phyloP scores from a whole-genome alignment of 345 rosid species.

The Brassica incana region DNA sequence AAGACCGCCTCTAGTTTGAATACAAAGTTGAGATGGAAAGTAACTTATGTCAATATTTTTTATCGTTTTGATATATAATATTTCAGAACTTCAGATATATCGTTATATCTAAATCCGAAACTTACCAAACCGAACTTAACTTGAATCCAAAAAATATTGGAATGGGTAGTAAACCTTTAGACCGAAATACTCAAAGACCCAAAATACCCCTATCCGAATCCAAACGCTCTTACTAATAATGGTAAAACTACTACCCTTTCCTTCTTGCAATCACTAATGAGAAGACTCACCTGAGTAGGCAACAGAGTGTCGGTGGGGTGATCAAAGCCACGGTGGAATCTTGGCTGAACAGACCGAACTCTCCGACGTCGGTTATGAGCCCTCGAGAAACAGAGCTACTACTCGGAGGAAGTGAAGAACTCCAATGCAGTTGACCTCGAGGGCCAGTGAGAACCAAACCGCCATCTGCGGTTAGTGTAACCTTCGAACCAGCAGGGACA shows the following conservation, averaged over 20 bases:
- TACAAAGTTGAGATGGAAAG: too few relatives aligned
- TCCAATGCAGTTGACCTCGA: background rate
- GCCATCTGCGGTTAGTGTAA: background rate
- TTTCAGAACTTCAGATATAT: too few relatives aligned
- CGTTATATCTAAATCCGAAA: too few relatives aligned
- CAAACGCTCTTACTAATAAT: background rate
- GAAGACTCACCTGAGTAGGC: slow-evolving; percentile 44
- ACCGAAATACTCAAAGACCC: background rate
- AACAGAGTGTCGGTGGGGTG: slow-evolving; percentile 56
- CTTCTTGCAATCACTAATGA: background rate
- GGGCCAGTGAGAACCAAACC: background rate
- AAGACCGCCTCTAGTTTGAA: too few relatives aligned
- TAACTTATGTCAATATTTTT: too few relatives aligned
- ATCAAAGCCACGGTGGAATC: slow-evolving; percentile 12
- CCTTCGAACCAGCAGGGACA: slow-evolving; percentile 3
- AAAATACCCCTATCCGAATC: background rate
- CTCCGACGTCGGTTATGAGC: slow-evolving; percentile 4
- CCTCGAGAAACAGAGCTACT: background rate
- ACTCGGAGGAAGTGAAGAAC: background rate
- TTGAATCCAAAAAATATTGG: too few relatives aligned
- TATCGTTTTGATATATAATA: too few relatives aligned
- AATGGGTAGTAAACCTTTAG: background rate
- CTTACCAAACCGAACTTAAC: too few relatives aligned
- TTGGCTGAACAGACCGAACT: background rate
- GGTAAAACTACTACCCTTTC: background rate